A percentile compares a stretch with the other conserved stretches of the same genome.
Conservation (phyloP, 768 basidiomycete species). For the Calocybe cyanea region DNA sequence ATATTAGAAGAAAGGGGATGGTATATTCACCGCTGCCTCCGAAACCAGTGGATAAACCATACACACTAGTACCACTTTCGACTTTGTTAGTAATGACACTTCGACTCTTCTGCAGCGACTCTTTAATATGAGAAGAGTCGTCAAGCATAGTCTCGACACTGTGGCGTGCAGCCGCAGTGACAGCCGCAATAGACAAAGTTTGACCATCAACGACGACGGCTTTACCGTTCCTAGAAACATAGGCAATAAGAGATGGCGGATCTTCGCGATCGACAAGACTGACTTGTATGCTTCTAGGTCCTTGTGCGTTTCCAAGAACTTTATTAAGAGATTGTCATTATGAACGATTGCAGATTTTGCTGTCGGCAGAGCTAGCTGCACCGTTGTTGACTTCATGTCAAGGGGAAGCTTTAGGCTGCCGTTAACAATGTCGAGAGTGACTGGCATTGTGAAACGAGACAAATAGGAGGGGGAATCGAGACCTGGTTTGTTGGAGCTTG, state of each 20-base stretch:
- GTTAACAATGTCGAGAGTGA: constrained; percentile 24
- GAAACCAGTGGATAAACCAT: constrained; percentile 80
- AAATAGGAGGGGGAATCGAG: background rate
- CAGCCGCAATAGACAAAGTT: constrained; percentile 53
- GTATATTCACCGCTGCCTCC: constrained; percentile 61
- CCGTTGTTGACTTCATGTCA: constrained; percentile 6
- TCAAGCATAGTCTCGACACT: constrained; percentile 30
- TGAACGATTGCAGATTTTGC: background rate
- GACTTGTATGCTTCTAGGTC: constrained; percentile 59
- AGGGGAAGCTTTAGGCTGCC: constrained; percentile 7
- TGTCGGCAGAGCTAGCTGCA: background rate
- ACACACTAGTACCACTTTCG: constrained; percentile 63
- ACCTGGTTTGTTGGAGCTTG: constrained; percentile 5
- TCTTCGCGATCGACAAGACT: constrained; percentile 10
- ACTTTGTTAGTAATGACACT: constrained; percentile 69
- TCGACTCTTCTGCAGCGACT: constrained; percentile 58
- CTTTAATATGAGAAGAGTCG: constrained; percentile 25
- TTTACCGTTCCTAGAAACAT: constrained; percentile 37
- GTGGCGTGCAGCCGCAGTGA: constrained; percentile 50
- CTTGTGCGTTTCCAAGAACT: constrained; percentile 43
- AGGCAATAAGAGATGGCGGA: background rate
- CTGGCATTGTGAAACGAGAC: constrained; percentile 11
- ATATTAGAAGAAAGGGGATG: background rate
- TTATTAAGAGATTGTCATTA: constrained; percentile 21
- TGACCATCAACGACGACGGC: constrained; percentile 52